phyloP scores from a whole-genome alignment of 208 protist species.

The Crithidia brevicula region DNA sequence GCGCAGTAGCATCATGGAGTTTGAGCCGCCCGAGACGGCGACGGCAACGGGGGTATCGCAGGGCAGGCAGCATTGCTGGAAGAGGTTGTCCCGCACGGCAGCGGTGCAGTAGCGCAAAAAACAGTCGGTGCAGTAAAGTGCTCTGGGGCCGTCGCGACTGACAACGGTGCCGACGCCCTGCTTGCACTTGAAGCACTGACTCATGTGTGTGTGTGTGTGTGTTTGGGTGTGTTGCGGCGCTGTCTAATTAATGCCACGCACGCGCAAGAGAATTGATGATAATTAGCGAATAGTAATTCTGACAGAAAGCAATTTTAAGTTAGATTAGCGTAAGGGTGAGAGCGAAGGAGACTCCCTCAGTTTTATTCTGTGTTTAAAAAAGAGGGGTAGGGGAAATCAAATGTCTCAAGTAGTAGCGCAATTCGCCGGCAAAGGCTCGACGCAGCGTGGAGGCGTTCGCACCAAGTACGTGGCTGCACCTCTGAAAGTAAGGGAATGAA shows the following conservation, averaged over 20 bases:
- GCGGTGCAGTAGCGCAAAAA: slow-evolving; percentile 68
- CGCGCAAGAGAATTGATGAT: too few species aligned
- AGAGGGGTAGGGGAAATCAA: too few species aligned
- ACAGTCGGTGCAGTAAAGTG: slow-evolving; percentile 78
- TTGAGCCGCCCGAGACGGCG: slow-evolving; percentile 70
- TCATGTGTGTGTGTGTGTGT: slow-evolving; percentile 11
- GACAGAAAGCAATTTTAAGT: too few species aligned
- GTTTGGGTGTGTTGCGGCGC: neutral
- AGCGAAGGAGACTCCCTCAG: too few species aligned
- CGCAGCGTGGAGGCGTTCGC: too few species aligned
- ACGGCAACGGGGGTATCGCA: slow-evolving; percentile 68
- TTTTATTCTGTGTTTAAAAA: too few species aligned
- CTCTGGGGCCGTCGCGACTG: slow-evolving; percentile 68
- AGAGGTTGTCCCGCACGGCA: slow-evolving; percentile 53
- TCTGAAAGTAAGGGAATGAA: too few species aligned
- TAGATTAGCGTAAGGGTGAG: too few species aligned
- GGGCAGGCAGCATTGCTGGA: slow-evolving; percentile 63
- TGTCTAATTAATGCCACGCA: neutral
- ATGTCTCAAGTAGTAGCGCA: too few species aligned
- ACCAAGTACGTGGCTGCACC: too few species aligned
- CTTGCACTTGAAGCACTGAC: slow-evolving; percentile 81
- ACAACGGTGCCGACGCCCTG: slow-evolving; percentile 38
- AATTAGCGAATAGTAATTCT: too few species aligned
- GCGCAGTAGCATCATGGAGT: slow-evolving; percentile 75
- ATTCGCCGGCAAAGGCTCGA: too few species aligned